Base-by-base conservation (phyloP, 257 asterid species). In the Prunella vulgaris region DNA sequence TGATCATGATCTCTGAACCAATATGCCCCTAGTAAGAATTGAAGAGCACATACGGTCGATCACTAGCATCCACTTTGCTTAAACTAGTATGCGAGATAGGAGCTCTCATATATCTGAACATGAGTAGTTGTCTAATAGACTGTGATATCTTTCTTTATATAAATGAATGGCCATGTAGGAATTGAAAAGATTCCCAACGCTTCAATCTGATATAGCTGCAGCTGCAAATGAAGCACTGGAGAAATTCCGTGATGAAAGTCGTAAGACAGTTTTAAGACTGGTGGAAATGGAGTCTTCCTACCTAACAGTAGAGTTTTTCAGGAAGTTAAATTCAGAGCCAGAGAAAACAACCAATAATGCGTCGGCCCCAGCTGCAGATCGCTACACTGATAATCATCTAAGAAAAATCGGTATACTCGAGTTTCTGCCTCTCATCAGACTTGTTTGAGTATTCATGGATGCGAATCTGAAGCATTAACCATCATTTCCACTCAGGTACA, bases 221-320 rank as follows among this genome's bases (percentile, higher is more conserved):
- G 89, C 97, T 35, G 89, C 99, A 54, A 93, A 93, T 84, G 99
- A 93, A 5, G 82, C 99, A 58, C 84, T 94, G 15, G 97, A 94
- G 83, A 89, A 79, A 78, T 94, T 94, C 66, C 96, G 97, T n/a
- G 97, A 93, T 56, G 99, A 93, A 73, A 86, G 99, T 67, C 96
- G 97, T 5, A 87, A 56, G 80, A 89, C 99, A 52, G 90, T 93
- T 77, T 14, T 74, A 74, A 80, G 99, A 46, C 84, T 93, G 78
- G 99, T 94, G 64, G 96, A 94, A 77, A 94, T 94, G 97, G 97
- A 94, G 82, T 94, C 97, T 56, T 75, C 89, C 37, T 94, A 94
- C 87, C 86, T 94, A 67, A 94, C 99, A 35, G 97, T 94, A 32
- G 99, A 94, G 53, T 94, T 91, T 70, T 94, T 94, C 73, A 72